phyloP scores from a whole-genome alignment of 257 asterid genomes.

The Mentha longifolia region DNA sequence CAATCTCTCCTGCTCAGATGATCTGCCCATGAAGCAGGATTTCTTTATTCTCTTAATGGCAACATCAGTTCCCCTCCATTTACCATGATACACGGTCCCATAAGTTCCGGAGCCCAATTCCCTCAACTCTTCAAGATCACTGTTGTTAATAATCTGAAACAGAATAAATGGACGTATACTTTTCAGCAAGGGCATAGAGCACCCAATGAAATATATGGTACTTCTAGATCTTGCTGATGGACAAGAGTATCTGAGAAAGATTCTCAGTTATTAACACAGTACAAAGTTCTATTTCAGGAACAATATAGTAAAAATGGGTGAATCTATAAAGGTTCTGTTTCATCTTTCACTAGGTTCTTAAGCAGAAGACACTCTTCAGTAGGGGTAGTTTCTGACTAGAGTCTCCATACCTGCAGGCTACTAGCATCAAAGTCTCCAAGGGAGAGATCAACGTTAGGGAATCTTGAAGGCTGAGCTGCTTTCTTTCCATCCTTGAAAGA shows the following conservation, averaged over 20 bases:
- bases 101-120: constrained; percentile 96
- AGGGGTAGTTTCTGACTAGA: constrained; percentile 18
- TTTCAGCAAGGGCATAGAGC: constrained; percentile 13
- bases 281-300: constrained; percentile 15
- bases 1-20: constrained; percentile 84
- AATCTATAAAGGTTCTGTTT: constrained; percentile 9
- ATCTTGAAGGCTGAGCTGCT: constrained; percentile 56
- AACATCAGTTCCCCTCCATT: constrained; percentile 97
- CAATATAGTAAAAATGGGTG: constrained; percentile 8
- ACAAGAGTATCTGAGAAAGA: constrained; percentile 18
- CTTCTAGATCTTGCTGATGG: constrained; percentile 18
- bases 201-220: constrained; percentile 4
- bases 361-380: constrained; percentile 17
- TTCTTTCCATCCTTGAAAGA: constrained; percentile 57
- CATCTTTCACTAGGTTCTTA: constrained; percentile 12
- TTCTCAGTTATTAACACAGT: not conserved
- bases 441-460: constrained; percentile 61
- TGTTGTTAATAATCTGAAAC: constrained; percentile 70
- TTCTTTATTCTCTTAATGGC: constrained; percentile 93
- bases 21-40: constrained; percentile 87
- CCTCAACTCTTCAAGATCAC: constrained; percentile 92
- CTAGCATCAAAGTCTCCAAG: constrained; percentile 65
- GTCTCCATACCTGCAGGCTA: constrained; percentile 67
- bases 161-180: constrained; percentile 23
- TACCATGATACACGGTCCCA: constrained; percentile 96